A percentile compares a stretch with the other conserved stretches of the same genome.
Evolutionary conservation across 805 yeast genomes (phyloP).

Genomic region (Citeromyces nyonsensis): DNA sequence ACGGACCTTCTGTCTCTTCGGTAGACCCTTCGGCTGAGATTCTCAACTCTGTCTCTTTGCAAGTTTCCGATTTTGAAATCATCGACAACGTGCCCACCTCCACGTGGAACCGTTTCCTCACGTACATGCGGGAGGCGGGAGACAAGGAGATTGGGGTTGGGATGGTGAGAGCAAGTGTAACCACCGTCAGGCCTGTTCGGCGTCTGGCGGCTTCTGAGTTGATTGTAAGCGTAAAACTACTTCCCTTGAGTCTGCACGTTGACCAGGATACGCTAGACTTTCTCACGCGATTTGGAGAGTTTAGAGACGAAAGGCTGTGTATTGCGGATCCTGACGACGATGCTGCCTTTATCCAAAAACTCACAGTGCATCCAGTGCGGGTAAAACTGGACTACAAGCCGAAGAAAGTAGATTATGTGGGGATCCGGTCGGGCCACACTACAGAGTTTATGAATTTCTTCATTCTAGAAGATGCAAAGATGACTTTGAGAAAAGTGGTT

Average conservation of each 20-base stretch:
- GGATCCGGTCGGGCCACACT: slow-evolving; percentile 73
- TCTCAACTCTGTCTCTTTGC: slow-evolving; percentile 31
- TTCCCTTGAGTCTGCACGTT: slow-evolving; percentile 72
- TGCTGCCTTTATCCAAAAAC: slow-evolving; percentile 49
- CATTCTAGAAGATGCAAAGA: slow-evolving; percentile 72
- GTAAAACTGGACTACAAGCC: slow-evolving; percentile 84
- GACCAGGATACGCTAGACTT: slow-evolving; percentile 93
- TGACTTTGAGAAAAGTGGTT: slow-evolving; percentile 43
- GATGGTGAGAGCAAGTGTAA: slow-evolving; percentile 39
- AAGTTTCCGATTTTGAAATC: slow-evolving; percentile 39
- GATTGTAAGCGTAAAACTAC: slow-evolving; percentile 30
- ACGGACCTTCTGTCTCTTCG: slow-evolving; percentile 14
- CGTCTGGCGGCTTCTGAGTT: slow-evolving; percentile 57
- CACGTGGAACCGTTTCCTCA: slow-evolving; percentile 77
- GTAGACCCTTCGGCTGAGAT: slow-evolving; percentile 17
- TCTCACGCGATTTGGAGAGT: slow-evolving; percentile 63
- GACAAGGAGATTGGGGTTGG: slow-evolving; percentile 55
- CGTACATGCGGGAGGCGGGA: slow-evolving; percentile 53
- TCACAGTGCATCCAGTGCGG: slow-evolving; percentile 41
- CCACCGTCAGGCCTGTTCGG: slow-evolving; percentile 50
- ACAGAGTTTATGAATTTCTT: slow-evolving; percentile 83
- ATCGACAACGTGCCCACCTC: slow-evolving; percentile 75
- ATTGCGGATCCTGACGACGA: slow-evolving; percentile 48
- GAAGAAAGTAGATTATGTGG: slow-evolving; percentile 71
- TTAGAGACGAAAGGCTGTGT: slow-evolving; percentile 55